Evolutionary conservation across 345 rosid genomes (phyloP).

Genomic region (Bruguiera parviflora): DNA sequence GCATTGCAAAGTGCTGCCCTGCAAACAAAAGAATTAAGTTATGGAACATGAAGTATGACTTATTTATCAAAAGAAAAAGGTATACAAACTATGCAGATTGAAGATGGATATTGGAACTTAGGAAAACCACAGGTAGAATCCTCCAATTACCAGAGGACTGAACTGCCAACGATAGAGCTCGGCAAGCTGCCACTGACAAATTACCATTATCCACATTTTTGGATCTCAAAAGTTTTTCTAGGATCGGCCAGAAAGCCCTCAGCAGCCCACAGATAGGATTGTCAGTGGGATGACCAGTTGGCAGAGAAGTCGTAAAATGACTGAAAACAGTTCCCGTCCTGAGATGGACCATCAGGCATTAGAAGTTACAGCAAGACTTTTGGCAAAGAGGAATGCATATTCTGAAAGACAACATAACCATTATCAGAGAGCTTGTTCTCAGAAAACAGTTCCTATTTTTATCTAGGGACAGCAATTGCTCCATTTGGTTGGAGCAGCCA

Average conservation of each 20-base stretch:
- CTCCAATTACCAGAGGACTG: slow-evolving; percentile 72
- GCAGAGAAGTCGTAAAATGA: slow-evolving; percentile 55
- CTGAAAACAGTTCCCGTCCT: slow-evolving; percentile 89
- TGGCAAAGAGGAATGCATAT: background rate
- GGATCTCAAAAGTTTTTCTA: slow-evolving; percentile 80
- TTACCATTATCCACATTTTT: slow-evolving; percentile 78
- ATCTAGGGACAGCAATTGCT: too few relatives aligned
- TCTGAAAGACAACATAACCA: background rate
- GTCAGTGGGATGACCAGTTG: slow-evolving; percentile 48
- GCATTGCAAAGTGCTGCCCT: slow-evolving; percentile 80
- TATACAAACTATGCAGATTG: slow-evolving; percentile 7
- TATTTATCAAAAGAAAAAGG: background rate
- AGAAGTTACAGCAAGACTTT: background rate
- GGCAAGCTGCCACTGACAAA: slow-evolving; percentile 81
- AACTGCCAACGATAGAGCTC: slow-evolving; percentile 88
- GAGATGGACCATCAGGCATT: slow-evolving; percentile 17
- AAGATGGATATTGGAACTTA: slow-evolving; percentile 16
- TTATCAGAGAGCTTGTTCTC: too few relatives aligned
- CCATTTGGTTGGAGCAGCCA: too few relatives aligned
- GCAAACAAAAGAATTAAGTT: slow-evolving; percentile 33
- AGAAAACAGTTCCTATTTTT: background rate
- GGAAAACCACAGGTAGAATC: slow-evolving; percentile 8
- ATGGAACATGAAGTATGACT: background rate
- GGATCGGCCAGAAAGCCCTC: slow-evolving; percentile 82
- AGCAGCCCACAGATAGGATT: slow-evolving; percentile 62